These are phyloP conservation scores for Sphaerobolus stellatus DNA, from an alignment of 1,284 basidiomycete species.

Conservation along the genomic window DNA sequence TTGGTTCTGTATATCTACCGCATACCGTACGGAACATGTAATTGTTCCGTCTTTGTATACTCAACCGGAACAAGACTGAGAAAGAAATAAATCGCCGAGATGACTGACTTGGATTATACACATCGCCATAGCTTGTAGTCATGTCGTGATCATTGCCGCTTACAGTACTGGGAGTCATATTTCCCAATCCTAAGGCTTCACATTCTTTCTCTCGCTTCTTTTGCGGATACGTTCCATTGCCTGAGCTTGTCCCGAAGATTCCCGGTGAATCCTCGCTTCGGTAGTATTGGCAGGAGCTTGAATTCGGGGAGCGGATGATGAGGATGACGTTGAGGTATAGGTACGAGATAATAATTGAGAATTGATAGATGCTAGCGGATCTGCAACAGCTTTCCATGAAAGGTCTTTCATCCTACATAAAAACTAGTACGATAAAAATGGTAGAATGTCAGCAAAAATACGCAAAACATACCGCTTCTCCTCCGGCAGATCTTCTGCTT, in stretches of 20 bases:
- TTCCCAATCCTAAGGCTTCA: conserved; percentile 34
- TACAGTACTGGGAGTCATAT: conserved; percentile 68
- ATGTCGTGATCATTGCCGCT: conserved; percentile 32
- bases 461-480: conserved; percentile 29
- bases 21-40: too few species aligned
- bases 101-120: conserved; percentile 67
- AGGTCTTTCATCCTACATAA: conserved; percentile 58
- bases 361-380: conserved; percentile 74
- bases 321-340: conserved; percentile 1
- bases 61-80: too few species aligned
- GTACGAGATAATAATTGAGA: conserved; percentile 45
- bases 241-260: conserved; percentile 69
- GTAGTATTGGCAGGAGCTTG: conserved; percentile 31
- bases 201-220: conserved; percentile 54
- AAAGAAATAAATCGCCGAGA: too few species aligned
- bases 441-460: background rate
- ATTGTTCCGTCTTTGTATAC: too few species aligned
- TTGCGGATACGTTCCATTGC: conserved; percentile 65
- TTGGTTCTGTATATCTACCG: too few species aligned
- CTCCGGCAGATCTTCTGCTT: conserved; percentile 26
- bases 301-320: conserved; percentile 15
- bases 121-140: conserved; percentile 56
- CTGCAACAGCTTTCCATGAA: conserved; percentile 58
- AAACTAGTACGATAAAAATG: conserved; percentile 3
- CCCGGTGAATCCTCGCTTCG: conserved; percentile 61